A percentile compares a stretch with the other conserved stretches of the same genome.
Evolutionary conservation across 2,329 filamentous ascomycete genomes (phyloP).

Genomic region (Neoascochyta sp.): DNA sequence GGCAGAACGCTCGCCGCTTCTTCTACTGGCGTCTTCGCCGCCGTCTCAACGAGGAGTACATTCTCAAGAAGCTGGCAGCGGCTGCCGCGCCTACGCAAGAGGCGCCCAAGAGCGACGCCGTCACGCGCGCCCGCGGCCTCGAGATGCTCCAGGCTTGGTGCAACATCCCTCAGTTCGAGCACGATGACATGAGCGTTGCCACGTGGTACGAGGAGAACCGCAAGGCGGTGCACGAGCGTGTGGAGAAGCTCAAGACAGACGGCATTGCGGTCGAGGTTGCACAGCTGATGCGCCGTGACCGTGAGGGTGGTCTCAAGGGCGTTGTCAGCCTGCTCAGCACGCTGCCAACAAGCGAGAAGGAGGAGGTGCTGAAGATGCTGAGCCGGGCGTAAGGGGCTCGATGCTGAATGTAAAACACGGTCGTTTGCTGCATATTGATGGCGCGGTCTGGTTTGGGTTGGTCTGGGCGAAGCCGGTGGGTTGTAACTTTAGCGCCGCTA

Average conservation of each 20-base stretch:
- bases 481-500: no score
- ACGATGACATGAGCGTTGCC: constrained; percentile 77
- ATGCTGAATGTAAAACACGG: no score
- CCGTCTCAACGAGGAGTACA: constrained; percentile 94
- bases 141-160: constrained; percentile 80
- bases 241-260: constrained; percentile 78
- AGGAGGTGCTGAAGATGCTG: constrained; percentile 66
- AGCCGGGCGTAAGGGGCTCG: constrained; percentile 40
- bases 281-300: constrained; percentile 62
- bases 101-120: constrained; percentile 37
- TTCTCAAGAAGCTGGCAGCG: constrained; percentile 78
- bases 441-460: no score
- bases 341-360: constrained; percentile 83
- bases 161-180: constrained; percentile 69
- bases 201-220: constrained; percentile 96
- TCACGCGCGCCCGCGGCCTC: constrained; percentile 64
- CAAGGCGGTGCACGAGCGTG: constrained; percentile 75
- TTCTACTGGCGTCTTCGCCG: constrained; percentile 99
- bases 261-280: constrained; percentile 67
- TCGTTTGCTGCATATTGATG: no score
- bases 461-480: no score
- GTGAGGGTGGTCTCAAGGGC: constrained; percentile 73
- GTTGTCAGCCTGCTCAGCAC: constrained; percentile 81
- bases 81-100: constrained; percentile 42
- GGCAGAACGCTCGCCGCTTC: constrained; percentile 88